Evolutionary conservation across 1,284 basidiomycete species (phyloP), one percentile per base, ranked within the genome.

Genomic region (Cerioporus squamosus): DNA sequence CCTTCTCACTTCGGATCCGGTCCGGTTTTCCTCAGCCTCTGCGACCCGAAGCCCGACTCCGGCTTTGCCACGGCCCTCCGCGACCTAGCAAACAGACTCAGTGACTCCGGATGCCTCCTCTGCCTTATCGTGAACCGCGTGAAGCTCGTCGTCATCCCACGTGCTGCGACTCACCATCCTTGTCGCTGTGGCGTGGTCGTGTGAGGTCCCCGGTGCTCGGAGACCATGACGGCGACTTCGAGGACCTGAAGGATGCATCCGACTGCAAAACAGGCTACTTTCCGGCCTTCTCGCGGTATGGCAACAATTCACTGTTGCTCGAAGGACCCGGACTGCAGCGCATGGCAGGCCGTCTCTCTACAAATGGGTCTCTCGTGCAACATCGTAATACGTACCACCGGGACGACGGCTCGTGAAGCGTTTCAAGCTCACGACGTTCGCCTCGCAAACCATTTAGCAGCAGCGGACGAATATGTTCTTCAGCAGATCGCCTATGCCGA

Each of bases 1-100:
- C 36, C 26, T 45, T 49, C 60, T 42, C 52, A 5, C 38, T 33
- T 57, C 61, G 61, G 53, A 51, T 26, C 22, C 61, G 61, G 61
- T 22, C 61, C 61, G 61, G 31, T 42, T 10, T 33, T 20, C 61
- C 57, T 51, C 39, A 44, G 26, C 23, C 15, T 52, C 43, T 53
- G 39, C 40, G 33, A 46, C 29, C 26, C 17, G 31, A 22, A 51
- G 29, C 45, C 44, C 36, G 31, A 42, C 36, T 44, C 26, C 24
- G 22, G 24, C 43, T 42, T 49, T 29, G 33, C 45, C 33, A 33
- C 48, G 33, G 38, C 45, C 22, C 14, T 40, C 52, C 42, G 17
- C 50, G n/a, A 53, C 46, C 31, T 38, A 18, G 39, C 22, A 38
- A 57, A 57, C 47, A 48, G 33, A 40, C 54, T 50, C 50, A 38